These are phyloP conservation scores for Eleusine coracana DNA, from an alignment of 176 grass and related monocot genomes.

Conservation along the genomic window DNA sequence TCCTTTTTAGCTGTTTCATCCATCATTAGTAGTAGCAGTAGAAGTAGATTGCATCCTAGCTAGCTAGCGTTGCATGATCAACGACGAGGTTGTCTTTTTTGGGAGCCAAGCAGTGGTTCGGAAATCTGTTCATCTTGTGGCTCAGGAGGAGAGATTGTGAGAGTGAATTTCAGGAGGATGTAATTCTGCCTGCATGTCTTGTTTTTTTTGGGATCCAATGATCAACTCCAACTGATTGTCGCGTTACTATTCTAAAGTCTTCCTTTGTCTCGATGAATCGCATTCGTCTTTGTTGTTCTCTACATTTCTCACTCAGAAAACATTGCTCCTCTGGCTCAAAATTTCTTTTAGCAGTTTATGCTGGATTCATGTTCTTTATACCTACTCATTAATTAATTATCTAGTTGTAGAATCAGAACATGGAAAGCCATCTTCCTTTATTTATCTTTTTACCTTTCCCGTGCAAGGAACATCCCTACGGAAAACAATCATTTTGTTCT, in stretches of 20 bases:
- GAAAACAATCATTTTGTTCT: background rate
- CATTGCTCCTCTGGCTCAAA: background rate
- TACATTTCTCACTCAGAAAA: background rate
- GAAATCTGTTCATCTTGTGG: background rate
- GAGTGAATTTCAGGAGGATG: slow-evolving; percentile 17
- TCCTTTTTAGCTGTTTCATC: slow-evolving; percentile 8
- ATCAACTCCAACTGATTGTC: background rate
- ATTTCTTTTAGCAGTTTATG: background rate
- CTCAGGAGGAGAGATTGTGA: background rate
- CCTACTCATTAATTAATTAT: background rate
- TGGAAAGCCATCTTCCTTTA: background rate
- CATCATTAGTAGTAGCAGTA: background rate
- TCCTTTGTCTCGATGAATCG: background rate
- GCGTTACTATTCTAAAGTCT: background rate
- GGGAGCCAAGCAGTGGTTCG: slow-evolving; percentile 11
- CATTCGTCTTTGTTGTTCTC: background rate
- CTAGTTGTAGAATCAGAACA: background rate
- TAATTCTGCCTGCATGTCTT: background rate
- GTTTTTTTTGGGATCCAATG: background rate
- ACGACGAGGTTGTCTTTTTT: slow-evolving; percentile 24
- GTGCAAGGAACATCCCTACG: too few relatives aligned
- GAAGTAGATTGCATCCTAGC: background rate
- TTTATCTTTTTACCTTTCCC: too few relatives aligned
- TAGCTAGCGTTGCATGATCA: slow-evolving; percentile 11
- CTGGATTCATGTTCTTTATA: too few relatives aligned